Conservation (phyloP, 768 basidiomycete genomes). For the Crepidotus variabilis region DNA sequence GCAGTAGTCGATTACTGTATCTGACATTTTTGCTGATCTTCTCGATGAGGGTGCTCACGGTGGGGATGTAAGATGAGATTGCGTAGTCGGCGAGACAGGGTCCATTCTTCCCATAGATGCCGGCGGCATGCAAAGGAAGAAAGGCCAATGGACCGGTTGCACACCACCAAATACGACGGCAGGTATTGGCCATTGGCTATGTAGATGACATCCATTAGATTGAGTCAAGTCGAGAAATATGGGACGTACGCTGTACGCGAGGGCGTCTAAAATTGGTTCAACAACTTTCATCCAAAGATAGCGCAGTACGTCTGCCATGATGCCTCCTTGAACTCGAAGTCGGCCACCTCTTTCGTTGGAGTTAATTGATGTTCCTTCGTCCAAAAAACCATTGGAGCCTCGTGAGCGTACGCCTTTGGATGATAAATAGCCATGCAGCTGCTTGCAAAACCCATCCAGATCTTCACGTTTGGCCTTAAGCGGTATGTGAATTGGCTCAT, state of each 20-base stretch:
- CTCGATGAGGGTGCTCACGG: slow-evolving; percentile 10
- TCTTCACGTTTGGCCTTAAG: slow-evolving; percentile 9
- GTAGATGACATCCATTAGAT: background rate
- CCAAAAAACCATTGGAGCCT: background rate
- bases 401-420: background rate
- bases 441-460: slow-evolving; percentile 3
- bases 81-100: slow-evolving; percentile 11
- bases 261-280: slow-evolving; percentile 17
- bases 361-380: background rate
- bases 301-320: slow-evolving; percentile 6
- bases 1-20: slow-evolving; percentile 3
- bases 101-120: slow-evolving; percentile 10
- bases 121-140: slow-evolving; percentile 19
- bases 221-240: background rate
- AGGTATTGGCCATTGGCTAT: background rate
- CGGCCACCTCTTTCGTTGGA: background rate
- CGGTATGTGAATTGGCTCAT: slow-evolving; percentile 16
- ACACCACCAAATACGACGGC: slow-evolving; percentile 13
- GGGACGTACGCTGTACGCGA: slow-evolving; percentile 9
- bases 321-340: background rate
- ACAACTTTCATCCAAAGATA: slow-evolving; percentile 19
- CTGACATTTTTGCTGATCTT: background rate
- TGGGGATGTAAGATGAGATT: slow-evolving; percentile 21
- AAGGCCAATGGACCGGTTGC: slow-evolving; percentile 18
- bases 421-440: slow-evolving; percentile 1